A percentile compares a stretch with the other conserved stretches of the same genome.
Conservation (phyloP, 441 rosid species). For the Daphne laureola region DNA sequence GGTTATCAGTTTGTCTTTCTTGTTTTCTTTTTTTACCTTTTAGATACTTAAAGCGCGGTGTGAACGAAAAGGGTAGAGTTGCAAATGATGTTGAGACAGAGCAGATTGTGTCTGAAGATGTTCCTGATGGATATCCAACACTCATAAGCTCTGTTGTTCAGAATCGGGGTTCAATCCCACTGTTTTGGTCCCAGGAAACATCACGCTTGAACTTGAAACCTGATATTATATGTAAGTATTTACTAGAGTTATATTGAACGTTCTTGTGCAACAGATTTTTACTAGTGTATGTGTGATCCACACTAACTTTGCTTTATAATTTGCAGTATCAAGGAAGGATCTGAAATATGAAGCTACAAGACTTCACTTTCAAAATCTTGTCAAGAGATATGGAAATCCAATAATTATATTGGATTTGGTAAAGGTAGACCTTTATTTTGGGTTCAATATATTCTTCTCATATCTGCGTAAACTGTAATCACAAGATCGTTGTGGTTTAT, state of each 20-base stretch:
- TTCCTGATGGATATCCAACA: constrained; percentile 37
- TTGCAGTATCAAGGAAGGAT: constrained; percentile 55
- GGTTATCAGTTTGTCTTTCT: constrained; percentile 14
- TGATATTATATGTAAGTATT: constrained; percentile 54
- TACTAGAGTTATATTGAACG: neutral
- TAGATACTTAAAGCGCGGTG: constrained; percentile 70
- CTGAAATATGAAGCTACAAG: constrained; percentile 57
- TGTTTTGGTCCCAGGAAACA: constrained; percentile 83
- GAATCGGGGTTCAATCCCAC: constrained; percentile 76
- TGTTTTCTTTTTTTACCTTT: constrained; percentile 7
- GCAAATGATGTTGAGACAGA: constrained; percentile 92
- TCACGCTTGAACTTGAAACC: constrained; percentile 76
- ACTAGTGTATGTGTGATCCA: constrained; percentile 4
- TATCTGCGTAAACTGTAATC: neutral
- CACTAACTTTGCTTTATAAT: constrained; percentile 19
- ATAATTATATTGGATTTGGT: constrained; percentile 64
- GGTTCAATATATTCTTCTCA: constrained; percentile 9
- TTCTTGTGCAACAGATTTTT: neutral
- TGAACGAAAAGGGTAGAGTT: constrained; percentile 77
- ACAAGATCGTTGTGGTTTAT: constrained; percentile 1
- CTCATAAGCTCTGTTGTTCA: constrained; percentile 67
- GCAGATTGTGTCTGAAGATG: constrained; percentile 65
- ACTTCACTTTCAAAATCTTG: constrained; percentile 69
- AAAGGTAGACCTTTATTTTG: constrained; percentile 34
- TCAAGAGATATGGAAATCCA: constrained; percentile 72